Evolutionary conservation across 2,329 filamentous ascomycete genomes (phyloP).

Genomic region (Pyricularia sp.): DNA sequence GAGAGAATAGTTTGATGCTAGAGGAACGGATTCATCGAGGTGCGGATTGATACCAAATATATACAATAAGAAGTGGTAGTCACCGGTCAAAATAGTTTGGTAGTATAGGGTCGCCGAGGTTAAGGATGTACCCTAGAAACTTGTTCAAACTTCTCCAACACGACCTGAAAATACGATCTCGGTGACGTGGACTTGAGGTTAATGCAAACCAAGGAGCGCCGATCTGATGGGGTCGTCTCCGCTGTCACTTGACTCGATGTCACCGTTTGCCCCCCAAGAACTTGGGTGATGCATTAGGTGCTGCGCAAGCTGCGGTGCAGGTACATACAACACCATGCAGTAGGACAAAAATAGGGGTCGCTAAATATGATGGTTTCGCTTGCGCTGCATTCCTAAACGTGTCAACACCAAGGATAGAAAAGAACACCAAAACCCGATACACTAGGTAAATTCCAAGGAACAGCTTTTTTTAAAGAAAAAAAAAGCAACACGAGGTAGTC

Average conservation of each 20-base stretch:
- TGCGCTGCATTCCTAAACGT: background rate
- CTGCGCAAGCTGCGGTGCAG: no score
- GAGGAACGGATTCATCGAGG: background rate
- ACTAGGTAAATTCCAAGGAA: background rate
- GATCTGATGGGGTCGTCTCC: background rate
- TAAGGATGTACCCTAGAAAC: no score
- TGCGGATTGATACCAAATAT: background rate
- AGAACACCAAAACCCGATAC: background rate
- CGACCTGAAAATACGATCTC: background rate
- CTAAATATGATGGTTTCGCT: background rate
- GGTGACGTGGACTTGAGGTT: background rate
- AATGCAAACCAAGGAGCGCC: background rate
- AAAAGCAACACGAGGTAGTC: background rate
- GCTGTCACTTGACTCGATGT: background rate
- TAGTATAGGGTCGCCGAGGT: background rate
- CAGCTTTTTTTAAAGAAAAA: no score
- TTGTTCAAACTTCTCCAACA: background rate
- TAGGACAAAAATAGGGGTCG: background rate
- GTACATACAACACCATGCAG: no score
- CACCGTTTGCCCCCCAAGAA: background rate
- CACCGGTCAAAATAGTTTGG: background rate
- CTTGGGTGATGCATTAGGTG: no score
- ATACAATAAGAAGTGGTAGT: background rate
- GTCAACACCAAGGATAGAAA: no score
- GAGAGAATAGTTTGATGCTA: background rate